A percentile compares a stretch with the other conserved stretches of the same genome.
These are phyloP conservation scores for Psilocybe azurescens DNA, from an alignment of 768 basidiomycete species.

Conservation along the genomic window DNA sequence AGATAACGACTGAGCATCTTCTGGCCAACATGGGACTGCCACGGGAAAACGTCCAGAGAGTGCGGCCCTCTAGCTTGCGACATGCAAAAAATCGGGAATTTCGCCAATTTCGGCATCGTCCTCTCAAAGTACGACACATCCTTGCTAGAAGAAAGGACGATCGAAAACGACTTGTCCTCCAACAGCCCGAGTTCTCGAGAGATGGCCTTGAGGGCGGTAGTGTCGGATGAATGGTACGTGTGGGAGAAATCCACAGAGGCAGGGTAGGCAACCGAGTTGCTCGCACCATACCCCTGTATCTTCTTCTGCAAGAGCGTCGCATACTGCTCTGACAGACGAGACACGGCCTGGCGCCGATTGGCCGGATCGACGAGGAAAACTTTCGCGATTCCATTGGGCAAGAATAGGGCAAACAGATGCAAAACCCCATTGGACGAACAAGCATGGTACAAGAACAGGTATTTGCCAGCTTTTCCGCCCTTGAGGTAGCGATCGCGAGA, in stretches of 20 bases:
- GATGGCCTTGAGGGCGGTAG: constrained; percentile 82
- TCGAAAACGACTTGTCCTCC: constrained; percentile 73
- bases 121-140: constrained; percentile 84
- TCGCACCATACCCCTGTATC: constrained; percentile 41
- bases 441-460: constrained; percentile 90
- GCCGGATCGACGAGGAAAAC: constrained; percentile 93
- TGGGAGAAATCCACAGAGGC: constrained; percentile 62
- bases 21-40: constrained; percentile 82
- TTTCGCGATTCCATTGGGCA: constrained; percentile 70
- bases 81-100: constrained; percentile 91
- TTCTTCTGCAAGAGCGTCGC: constrained; percentile 61
- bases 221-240: constrained; percentile 80
- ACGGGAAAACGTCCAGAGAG: constrained; percentile 82
- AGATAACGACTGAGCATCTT: constrained; percentile 90
- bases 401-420: constrained; percentile 89
- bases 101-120: constrained; percentile 68
- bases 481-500: constrained; percentile 76
- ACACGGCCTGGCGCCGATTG: constrained; percentile 81
- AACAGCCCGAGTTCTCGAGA: constrained; percentile 84
- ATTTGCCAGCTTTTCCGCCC: constrained; percentile 70
- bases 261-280: constrained; percentile 67
- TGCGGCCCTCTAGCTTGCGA: constrained; percentile 78
- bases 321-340: constrained; percentile 80
- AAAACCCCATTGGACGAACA: constrained; percentile 72
- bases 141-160: constrained; percentile 87